phyloP scores from a whole-genome alignment of 306 rosid species.

The Lathyrus aphaca region DNA sequence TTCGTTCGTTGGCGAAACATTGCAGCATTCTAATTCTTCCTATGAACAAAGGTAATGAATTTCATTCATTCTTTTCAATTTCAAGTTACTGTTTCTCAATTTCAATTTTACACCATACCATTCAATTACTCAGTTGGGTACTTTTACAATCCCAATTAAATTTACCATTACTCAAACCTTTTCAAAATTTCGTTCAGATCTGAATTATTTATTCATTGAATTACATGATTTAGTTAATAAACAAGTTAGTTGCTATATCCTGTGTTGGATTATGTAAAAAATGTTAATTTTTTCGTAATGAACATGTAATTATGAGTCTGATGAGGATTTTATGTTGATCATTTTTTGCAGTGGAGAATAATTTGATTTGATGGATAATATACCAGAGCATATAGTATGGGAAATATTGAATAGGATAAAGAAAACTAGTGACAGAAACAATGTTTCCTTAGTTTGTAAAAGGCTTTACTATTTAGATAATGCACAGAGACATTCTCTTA shows the following conservation, averaged over 20 bases:
- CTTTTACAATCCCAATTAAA: conserved; percentile 23
- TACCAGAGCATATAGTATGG: conserved; percentile 85
- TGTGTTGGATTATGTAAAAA: background rate
- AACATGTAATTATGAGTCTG: conserved; percentile 2
- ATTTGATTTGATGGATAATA: conserved; percentile 57
- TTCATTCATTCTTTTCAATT: too few relatives aligned
- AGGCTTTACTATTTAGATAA: conserved; percentile 61
- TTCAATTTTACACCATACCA: background rate
- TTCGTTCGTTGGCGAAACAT: too few relatives aligned
- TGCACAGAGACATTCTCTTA: conserved; percentile 65
- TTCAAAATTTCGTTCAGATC: background rate
- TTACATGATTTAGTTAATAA: background rate
- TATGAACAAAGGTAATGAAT: too few relatives aligned
- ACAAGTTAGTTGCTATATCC: background rate
- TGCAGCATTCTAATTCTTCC: too few relatives aligned
- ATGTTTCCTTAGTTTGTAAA: conserved; percentile 63
- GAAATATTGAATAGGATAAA: conserved; percentile 70
- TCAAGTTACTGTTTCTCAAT: background rate
- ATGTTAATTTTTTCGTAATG: background rate
- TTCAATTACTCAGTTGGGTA: background rate
- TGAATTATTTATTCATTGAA: background rate
- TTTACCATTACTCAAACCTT: background rate
- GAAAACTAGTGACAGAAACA: conserved; percentile 66
- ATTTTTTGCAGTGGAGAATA: conserved; percentile 7
- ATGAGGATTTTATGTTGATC: background rate